phyloP scores from a whole-genome alignment of 345 rosid genomes.

The Xanthoceras sorbifolium region DNA sequence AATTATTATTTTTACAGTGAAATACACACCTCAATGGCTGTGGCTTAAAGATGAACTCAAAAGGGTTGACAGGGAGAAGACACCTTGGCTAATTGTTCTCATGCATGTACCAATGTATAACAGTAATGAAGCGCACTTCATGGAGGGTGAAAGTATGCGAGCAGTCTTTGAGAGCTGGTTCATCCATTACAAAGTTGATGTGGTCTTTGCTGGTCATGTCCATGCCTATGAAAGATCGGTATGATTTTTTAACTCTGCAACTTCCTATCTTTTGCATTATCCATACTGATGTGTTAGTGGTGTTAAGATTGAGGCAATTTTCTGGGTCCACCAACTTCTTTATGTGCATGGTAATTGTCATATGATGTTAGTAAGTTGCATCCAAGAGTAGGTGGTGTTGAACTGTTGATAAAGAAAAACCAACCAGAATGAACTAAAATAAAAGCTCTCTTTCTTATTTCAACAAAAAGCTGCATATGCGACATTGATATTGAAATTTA shows the following conservation, averaged over 20 bases:
- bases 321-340: background rate
- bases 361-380: background rate
- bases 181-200: slow-evolving; percentile 63
- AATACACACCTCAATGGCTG: slow-evolving; percentile 84
- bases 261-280: background rate
- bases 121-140: slow-evolving; percentile 85
- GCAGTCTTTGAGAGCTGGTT: slow-evolving; percentile 82
- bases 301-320: background rate
- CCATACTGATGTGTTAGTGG: background rate
- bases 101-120: slow-evolving; percentile 89
- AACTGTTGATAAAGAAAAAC: background rate
- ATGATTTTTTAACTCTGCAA: slow-evolving; percentile 24
- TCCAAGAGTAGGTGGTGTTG: background rate
- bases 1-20: slow-evolving; percentile 51
- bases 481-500: background rate
- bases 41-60: slow-evolving; percentile 75
- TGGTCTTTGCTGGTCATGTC: slow-evolving; percentile 93
- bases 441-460: background rate
- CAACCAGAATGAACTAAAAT: background rate
- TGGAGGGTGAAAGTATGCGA: slow-evolving; percentile 97
- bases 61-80: slow-evolving; percentile 86
- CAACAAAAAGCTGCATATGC: background rate
- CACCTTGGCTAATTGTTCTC: slow-evolving; percentile 95
- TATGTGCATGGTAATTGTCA: background rate
- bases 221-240: slow-evolving; percentile 99